These are phyloP conservation scores for Trichoderma virens DNA, from an alignment of 495 filamentous ascomycete species.

Conservation along the genomic window DNA sequence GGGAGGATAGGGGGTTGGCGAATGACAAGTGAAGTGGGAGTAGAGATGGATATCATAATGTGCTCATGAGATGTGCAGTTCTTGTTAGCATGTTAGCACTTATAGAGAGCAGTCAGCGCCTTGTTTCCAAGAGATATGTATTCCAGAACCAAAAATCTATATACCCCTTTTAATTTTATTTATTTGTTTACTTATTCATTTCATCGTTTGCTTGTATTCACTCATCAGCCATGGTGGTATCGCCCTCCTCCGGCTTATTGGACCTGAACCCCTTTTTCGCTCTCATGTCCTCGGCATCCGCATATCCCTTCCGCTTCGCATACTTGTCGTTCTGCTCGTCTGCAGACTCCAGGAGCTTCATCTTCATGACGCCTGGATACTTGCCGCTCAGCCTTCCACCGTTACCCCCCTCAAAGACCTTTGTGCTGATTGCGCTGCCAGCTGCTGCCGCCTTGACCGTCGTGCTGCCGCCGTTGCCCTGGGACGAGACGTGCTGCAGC, in stretches of 20 bases:
- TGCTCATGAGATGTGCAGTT: not conserved
- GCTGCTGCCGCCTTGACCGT: constrained; percentile 17
- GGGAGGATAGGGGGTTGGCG: constrained; percentile 3
- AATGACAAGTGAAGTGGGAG: constrained; percentile 9
- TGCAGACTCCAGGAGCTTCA: constrained; percentile 51
- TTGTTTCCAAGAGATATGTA: not conserved
- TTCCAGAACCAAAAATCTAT: not conserved
- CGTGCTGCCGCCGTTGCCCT: constrained; percentile 30
- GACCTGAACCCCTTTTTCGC: constrained; percentile 16
- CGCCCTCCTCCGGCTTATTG: not conserved
- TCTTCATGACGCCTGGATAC: constrained; percentile 67
- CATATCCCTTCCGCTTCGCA: constrained; percentile 59
- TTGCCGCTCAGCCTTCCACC: constrained; percentile 47
- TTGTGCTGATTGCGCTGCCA: constrained; percentile 34
- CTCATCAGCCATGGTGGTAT: not conserved
- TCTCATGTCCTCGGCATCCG: constrained; percentile 35
- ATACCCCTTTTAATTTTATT: not conserved
- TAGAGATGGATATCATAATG: not conserved
- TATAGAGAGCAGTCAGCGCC: not conserved
- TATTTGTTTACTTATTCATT: not conserved
- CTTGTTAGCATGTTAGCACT: not conserved
- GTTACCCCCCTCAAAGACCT: constrained; percentile 67
- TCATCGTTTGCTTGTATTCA: no score
- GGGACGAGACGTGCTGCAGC: constrained; percentile 51
- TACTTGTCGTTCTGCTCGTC: constrained; percentile 73